Base-by-base conservation (phyloP, 73 alveolate genomes). In the Effrenium voratum region DNA sequence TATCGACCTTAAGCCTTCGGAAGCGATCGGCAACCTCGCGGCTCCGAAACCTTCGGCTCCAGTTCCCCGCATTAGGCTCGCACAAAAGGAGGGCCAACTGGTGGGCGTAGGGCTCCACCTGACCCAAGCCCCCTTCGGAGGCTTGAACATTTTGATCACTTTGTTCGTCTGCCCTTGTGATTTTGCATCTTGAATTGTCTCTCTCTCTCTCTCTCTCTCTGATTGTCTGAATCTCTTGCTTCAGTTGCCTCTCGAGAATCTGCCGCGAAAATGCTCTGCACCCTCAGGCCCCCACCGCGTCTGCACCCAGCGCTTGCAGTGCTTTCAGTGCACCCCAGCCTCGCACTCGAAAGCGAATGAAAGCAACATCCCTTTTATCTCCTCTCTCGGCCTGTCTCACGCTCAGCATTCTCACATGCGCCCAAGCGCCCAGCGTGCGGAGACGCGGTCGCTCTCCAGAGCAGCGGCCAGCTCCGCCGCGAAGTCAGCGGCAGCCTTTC, bases 301-400 rank as follows among this genome's bases (percentile, higher is more conserved):
- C 88, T 8, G 76, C 38, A 10, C 97, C 97, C 88, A 90, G 46
- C 36, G 97, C 97, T 44, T 57, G 52, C 76, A 90, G 41, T n/a
- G 97, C 97, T 28, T 76, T 66, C 87, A 90, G 24, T 15, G 97
- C 97, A 28, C 97, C 97, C 97, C 97, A 90, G 59, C 97, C 97
- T 90, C 59, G 32, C 41, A 1, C 28, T 38, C 40, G 50, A n/a
- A 0, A 40, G 34, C 41, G 38, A 60, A 36, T 4, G 36, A 60
- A 5, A 43, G 15, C 88, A 0, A 41, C 28, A n/a, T n/a, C n/a
- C n/a, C n/a, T n/a, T n/a, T n/a, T n/a, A n/a, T n/a, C n/a, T n/a
- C n/a, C n/a, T n/a, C n/a, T n/a, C n/a, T n/a, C n/a, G n/a, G n/a
- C n/a, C n/a, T n/a, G n/a, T n/a, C n/a, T n/a, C n/a, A n/a, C n/a